Conservation (phyloP, 805 yeast species). For the Lipomyces sp. region DNA sequence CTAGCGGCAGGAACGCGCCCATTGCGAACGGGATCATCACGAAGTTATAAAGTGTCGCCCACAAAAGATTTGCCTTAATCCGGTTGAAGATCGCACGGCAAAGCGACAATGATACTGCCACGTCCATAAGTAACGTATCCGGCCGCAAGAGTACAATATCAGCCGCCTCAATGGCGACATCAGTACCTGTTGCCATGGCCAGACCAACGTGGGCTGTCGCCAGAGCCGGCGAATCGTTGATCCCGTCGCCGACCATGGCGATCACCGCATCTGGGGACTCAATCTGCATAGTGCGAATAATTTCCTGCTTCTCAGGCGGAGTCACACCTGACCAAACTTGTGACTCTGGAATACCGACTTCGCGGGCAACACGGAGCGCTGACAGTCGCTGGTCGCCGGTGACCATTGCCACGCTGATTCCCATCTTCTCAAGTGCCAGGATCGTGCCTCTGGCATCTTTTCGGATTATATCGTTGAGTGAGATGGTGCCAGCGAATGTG, state of each 20-base stretch:
- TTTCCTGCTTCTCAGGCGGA: constrained; percentile 75
- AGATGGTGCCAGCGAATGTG: constrained; percentile 65
- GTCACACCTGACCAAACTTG: constrained; percentile 76
- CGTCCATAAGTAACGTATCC: constrained; percentile 45
- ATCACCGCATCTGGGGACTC: constrained; percentile 46
- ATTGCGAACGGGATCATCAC: constrained; percentile 94
- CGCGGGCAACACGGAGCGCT: constrained; percentile 66
- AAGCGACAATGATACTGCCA: constrained; percentile 63
- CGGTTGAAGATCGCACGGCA: constrained; percentile 71
- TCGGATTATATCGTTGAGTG: constrained; percentile 69
- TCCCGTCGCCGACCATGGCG: constrained; percentile 96
- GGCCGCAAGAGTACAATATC: constrained; percentile 74
- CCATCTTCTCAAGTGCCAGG: constrained; percentile 55
- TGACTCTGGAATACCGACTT: constrained; percentile 65
- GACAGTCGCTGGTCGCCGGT: constrained; percentile 80
- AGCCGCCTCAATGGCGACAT: constrained; percentile 96
- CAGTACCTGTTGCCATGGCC: constrained; percentile 91
- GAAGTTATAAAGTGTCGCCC: constrained; percentile 85
- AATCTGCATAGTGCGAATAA: constrained; percentile 62
- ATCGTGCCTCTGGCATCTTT: constrained; percentile 67
- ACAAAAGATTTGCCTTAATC: constrained; percentile 78
- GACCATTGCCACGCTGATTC: constrained; percentile 76
- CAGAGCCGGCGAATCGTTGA: constrained; percentile 96
- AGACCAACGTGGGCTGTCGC: constrained; percentile 88
- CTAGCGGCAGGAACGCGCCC: constrained; percentile 84